Conservation (phyloP, 352 stramenopile species). For the Pythium phragmiticola region DNA sequence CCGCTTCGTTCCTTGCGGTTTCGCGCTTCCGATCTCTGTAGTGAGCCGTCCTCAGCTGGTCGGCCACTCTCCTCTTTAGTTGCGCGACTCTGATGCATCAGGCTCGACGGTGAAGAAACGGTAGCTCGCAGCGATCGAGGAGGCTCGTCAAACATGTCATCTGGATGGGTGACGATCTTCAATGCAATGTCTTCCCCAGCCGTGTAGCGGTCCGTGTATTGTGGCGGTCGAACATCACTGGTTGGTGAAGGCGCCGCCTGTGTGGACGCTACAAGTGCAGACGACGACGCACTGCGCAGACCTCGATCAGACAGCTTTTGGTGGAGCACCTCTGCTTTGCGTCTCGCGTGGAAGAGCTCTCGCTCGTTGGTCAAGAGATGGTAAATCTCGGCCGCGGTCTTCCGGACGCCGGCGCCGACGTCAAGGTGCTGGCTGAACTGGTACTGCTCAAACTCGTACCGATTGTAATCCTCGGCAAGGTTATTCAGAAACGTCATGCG, state of each 20-base stretch:
- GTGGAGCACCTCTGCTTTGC: constrained; percentile 52
- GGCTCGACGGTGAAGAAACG: not conserved
- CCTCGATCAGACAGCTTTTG: constrained; percentile 52
- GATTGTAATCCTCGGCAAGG: constrained; percentile 63
- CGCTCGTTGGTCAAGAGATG: constrained; percentile 48
- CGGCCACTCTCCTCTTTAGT: not conserved
- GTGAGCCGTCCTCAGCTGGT: not conserved
- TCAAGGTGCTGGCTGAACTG: constrained; percentile 72
- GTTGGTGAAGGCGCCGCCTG: not conserved
- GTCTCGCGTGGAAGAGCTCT: constrained; percentile 43
- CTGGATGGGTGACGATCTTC: constrained; percentile 47
- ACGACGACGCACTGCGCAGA: constrained; percentile 34
- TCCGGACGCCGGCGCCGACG: constrained; percentile 60
- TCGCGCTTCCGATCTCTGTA: not conserved
- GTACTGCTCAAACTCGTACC: constrained; percentile 72
- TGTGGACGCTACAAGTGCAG: constrained; percentile 6
- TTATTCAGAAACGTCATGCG: constrained; percentile 47
- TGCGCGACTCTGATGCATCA: not conserved
- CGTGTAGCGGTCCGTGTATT: constrained; percentile 39
- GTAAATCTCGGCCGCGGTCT: constrained; percentile 52
- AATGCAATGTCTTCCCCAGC: constrained; percentile 38
- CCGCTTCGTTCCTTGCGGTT: not conserved
- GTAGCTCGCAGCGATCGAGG: not conserved
- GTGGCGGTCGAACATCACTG: constrained; percentile 16
- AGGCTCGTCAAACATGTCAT: constrained; percentile 28